Evolutionary conservation across 2,329 filamentous ascomycete species (phyloP).

Genomic region (Macroventuria anomochaeta): DNA sequence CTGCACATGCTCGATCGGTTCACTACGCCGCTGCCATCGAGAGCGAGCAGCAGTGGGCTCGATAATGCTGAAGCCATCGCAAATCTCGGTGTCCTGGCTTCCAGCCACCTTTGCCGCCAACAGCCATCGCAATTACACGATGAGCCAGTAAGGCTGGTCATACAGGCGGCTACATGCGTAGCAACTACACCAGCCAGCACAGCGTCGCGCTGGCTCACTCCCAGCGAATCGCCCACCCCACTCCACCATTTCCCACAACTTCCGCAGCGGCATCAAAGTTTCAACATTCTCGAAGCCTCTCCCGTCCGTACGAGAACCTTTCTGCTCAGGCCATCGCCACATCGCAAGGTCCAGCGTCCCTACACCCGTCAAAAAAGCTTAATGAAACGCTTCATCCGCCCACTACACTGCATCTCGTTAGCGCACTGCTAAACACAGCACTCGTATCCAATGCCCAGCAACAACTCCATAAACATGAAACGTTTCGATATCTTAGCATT

Average conservation of each 20-base stretch:
- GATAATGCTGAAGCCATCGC: neutral
- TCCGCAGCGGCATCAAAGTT: neutral
- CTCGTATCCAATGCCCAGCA: neutral
- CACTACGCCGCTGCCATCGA: neutral
- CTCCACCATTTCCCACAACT: neutral
- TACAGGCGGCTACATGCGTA: conserved; percentile 6
- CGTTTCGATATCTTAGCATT: conserved; percentile 15
- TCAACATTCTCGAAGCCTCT: conserved; percentile 4
- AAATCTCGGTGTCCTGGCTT: neutral
- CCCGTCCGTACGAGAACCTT: neutral
- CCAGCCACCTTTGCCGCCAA: neutral
- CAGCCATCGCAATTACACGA: neutral
- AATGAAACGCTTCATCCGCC: conserved; percentile 11
- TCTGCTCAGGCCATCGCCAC: neutral
- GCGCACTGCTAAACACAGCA: neutral
- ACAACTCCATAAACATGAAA: conserved; percentile 3
- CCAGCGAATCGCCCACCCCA: conserved; percentile 2
- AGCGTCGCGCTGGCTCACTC: neutral
- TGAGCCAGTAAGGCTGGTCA: neutral
- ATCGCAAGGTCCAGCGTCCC: neutral
- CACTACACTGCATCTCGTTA: neutral
- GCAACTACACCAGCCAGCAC: neutral
- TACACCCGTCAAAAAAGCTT: conserved; percentile 17
- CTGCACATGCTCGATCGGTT: neutral
- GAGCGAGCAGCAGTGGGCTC: neutral